Evolutionary conservation across 2,329 filamentous ascomycete species (phyloP).

Genomic region (Pestalotiopsis sp.): DNA sequence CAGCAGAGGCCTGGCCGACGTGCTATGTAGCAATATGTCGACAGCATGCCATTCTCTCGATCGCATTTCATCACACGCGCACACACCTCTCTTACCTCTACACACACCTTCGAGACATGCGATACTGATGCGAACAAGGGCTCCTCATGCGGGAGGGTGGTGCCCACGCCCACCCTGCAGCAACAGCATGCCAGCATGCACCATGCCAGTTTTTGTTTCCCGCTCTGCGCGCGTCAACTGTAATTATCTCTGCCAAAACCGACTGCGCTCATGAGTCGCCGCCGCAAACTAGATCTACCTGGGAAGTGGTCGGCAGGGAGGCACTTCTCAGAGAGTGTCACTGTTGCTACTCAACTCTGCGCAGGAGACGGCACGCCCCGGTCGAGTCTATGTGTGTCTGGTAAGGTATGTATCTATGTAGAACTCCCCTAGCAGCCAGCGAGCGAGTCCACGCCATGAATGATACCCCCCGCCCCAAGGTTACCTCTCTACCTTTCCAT

Average conservation of each 20-base stretch:
- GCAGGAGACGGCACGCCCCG: not conserved
- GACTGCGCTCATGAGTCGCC: not conserved
- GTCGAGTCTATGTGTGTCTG: not conserved
- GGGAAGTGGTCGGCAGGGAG: not conserved
- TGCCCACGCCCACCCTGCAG: constrained; percentile 12
- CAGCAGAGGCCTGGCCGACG: not conserved
- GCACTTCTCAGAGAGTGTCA: not conserved
- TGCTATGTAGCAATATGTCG: not conserved
- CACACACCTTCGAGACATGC: constrained; percentile 2
- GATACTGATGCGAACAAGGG: constrained; percentile 7
- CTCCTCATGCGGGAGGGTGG: constrained; percentile 4
- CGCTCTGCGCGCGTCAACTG: constrained; percentile 11
- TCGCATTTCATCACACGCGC: not conserved
- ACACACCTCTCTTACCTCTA: not conserved
- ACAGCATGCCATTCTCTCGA: not conserved
- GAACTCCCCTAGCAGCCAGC: not conserved
- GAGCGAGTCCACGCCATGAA: not conserved
- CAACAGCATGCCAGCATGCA: not conserved
- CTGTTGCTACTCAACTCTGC: not conserved
- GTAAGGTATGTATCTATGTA: not conserved
- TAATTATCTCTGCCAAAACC: not conserved
- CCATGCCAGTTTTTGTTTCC: constrained; percentile 10
- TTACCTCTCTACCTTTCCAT: not conserved
- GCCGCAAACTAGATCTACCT: not conserved
- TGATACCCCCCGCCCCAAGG: not conserved